Percentiles rank a stretch among this genome's conserved stretches.
Evolutionary conservation across 2,329 filamentous ascomycete species (phyloP).

Genomic region (Nemania serpens): DNA sequence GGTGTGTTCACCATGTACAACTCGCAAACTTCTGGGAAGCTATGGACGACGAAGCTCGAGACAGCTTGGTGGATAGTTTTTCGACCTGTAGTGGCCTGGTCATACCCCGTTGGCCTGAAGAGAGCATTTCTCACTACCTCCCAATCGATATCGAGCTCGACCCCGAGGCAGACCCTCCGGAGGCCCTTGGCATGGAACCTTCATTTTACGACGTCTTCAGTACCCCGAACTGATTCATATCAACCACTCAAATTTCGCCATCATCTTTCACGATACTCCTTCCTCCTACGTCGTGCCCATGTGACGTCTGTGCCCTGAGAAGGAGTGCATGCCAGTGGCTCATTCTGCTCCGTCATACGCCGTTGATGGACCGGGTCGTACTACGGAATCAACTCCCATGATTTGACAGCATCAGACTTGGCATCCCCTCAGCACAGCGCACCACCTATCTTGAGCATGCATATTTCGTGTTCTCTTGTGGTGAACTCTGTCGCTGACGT

Average conservation of each 20-base stretch:
- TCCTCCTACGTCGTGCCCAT: neutral
- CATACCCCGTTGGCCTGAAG: conserved; percentile 21
- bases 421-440: conserved; percentile 17
- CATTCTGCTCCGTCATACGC: neutral
- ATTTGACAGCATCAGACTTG: neutral
- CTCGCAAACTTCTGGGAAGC: conserved; percentile 32
- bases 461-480: conserved; percentile 33
- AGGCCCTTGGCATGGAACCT: conserved; percentile 36
- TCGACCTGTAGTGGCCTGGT: conserved; percentile 23
- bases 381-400: too few species aligned
- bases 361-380: neutral
- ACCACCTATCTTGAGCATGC: conserved; percentile 35
- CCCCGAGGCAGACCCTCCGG: conserved; percentile 37
- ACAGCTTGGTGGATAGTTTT: conserved; percentile 31
- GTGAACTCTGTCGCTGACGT: conserved; percentile 45
- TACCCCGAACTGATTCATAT: conserved; percentile 16
- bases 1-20: conserved; percentile 28
- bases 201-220: conserved; percentile 27
- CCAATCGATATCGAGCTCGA: conserved; percentile 27
- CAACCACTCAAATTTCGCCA: conserved; percentile 3
- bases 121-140: conserved; percentile 32
- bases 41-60: conserved; percentile 31
- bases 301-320: neutral
- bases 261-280: neutral
- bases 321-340: neutral